Base-by-base conservation (phyloP, 2,329 filamentous ascomycete genomes). In the Nigrospora osmanthi region DNA sequence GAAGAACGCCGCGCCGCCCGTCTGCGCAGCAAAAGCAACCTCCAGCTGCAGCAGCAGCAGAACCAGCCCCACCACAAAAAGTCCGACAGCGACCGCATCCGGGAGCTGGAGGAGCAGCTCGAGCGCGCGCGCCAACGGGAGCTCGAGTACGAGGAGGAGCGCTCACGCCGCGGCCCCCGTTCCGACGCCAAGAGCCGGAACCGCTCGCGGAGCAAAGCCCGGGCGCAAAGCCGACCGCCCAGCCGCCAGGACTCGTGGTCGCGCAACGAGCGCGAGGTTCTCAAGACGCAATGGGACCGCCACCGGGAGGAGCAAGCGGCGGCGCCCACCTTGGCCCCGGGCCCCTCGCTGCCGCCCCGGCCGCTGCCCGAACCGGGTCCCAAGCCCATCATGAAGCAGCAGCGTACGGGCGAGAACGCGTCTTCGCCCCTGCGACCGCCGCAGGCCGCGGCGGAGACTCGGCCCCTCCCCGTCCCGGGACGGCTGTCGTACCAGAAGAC, bases 31-130 rank as follows among this genome's bases (percentile, higher is more conserved):
- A 70, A 69, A 49, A 83, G 78, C 56, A 83, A 89, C 54, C 73
- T 75, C 34, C 79, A 83, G 49, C 71, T 95, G 17, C 84, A 83
- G 48, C 75, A 95, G 42, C 91, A 87, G 58, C 86, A 95, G 59
- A 95, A 95, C 60, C 85, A 88, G 61, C 81, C 83, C 16, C 83
- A 88, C 53, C 81, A 86, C 59, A 63, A 72, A 49, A 65, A 58
- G 16, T 64, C 59, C 23, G 64, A 91, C 61, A 79, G 73, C 50
- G 77, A 74, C 51, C 81, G 89, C 35, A 83, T 96, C 50, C 78
- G 78, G 55, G 84, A 96, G 60, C 73, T 97, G 6, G 91, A 97
- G 66, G 73, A 78, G 67, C 71, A 87, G 72, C 61, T 81, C 16
- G 73, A 85, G 69, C 53, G 76, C 58, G 72, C 81, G 52, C 70